Conservation (phyloP, 257 asterid species). For the Solanum medicagineum region DNA sequence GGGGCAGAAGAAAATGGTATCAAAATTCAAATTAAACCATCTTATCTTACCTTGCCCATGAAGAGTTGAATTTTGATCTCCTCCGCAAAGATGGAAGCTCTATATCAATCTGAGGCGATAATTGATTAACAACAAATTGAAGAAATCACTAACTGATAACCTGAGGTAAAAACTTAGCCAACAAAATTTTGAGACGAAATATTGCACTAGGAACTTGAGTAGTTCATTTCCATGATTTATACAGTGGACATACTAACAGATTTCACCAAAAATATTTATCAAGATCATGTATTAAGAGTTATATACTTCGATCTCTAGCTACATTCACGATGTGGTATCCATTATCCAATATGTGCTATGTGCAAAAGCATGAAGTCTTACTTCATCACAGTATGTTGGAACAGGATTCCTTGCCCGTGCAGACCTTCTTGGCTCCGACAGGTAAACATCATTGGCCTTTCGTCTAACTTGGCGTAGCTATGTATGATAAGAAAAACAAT, state of each 20-base stretch:
- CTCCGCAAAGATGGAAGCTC: conserved; percentile 37
- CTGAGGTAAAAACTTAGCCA: neutral
- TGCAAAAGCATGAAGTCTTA: conserved; percentile 16
- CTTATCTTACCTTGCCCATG: conserved; percentile 58
- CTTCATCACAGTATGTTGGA: conserved; percentile 63
- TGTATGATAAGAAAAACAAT: neutral
- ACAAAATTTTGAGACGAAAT: neutral
- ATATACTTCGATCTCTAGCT: neutral
- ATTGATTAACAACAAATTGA: neutral
- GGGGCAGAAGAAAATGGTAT: neutral
- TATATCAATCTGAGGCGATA: conserved; percentile 27
- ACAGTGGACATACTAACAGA: neutral
- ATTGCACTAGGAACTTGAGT: neutral
- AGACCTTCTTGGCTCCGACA: conserved; percentile 78
- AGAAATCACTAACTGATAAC: neutral
- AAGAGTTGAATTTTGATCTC: conserved; percentile 40
- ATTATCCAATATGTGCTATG: neutral
- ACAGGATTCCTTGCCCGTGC: conserved; percentile 59
- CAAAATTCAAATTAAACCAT: neutral
- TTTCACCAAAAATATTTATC: neutral
- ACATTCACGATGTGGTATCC: neutral
- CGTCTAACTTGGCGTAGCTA: conserved; percentile 25
- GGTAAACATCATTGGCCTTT: conserved; percentile 12
- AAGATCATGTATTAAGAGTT: neutral
- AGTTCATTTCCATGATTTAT: neutral